A percentile compares a stretch with the other conserved stretches of the same genome.
Evolutionary conservation across 352 stramenopile genomes (phyloP).

Genomic region (Phytophthora fragariae): DNA sequence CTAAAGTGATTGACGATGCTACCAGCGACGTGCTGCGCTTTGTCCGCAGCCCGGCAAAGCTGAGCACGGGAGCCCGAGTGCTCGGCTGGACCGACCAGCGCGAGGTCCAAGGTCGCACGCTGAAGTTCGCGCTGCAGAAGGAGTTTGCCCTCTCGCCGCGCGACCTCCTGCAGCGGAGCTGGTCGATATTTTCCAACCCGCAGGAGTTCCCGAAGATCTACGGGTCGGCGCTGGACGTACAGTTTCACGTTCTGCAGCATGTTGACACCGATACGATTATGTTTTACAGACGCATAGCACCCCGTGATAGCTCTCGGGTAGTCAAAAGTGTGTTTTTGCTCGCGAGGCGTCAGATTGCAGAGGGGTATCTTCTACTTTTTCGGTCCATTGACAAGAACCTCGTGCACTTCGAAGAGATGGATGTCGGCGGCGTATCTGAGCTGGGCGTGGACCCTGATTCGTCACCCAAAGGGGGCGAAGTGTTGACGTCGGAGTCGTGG

Average conservation of each 20-base stretch:
- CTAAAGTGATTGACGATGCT: constrained; percentile 50
- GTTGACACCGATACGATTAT: constrained; percentile 66
- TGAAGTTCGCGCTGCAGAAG: constrained; percentile 78
- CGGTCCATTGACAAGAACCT: constrained; percentile 57
- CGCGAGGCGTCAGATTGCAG: constrained; percentile 56
- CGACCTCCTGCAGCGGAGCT: constrained; percentile 60
- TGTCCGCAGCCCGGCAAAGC: constrained; percentile 47
- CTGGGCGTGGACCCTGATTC: constrained; percentile 3
- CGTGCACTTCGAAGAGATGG: constrained; percentile 59
- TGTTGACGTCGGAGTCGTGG: constrained; percentile 48
- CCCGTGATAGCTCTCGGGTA: constrained; percentile 37
- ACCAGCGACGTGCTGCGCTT: constrained; percentile 66
- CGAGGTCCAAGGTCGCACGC: constrained; percentile 45
- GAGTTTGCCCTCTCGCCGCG: constrained; percentile 48
- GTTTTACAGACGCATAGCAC: constrained; percentile 58
- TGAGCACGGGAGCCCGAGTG: constrained; percentile 54
- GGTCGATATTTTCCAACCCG: constrained; percentile 62
- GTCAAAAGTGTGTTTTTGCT: constrained; percentile 74
- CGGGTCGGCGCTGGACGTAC: constrained; percentile 45
- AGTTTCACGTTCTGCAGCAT: constrained; percentile 58
- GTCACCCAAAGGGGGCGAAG: constrained; percentile 5
- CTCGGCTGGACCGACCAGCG: constrained; percentile 76
- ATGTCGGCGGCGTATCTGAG: constrained; percentile 25
- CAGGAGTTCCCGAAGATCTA: constrained; percentile 62
- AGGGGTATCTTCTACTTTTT: constrained; percentile 76